Evolutionary conservation across 164 flowering plant genomes (phyloP).

Genomic region (Stephania japonica): DNA sequence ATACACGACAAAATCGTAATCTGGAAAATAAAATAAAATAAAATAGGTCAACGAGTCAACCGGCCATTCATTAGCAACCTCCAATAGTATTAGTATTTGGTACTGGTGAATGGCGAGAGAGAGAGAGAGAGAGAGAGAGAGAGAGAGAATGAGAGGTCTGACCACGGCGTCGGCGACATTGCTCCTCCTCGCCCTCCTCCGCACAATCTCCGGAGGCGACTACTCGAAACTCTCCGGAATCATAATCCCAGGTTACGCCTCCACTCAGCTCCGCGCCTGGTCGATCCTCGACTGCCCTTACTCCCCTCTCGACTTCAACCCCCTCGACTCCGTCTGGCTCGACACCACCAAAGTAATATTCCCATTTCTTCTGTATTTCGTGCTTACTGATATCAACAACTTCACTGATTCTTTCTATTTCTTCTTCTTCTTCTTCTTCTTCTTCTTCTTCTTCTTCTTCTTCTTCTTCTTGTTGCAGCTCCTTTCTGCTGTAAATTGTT

Average conservation of each 20-base stretch:
- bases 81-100: neutral
- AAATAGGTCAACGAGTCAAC: neutral
- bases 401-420: too few relatives aligned
- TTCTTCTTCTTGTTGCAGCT: slow-evolving; percentile 53
- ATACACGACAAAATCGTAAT: too few relatives aligned
- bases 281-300: slow-evolving; percentile 93
- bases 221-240: slow-evolving; percentile 82
- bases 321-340: slow-evolving; percentile 97
- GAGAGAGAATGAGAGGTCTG: neutral
- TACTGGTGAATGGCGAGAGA: too few relatives aligned
- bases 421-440: too few relatives aligned
- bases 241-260: slow-evolving; percentile 92
- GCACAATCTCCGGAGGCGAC: slow-evolving; percentile 27
- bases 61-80: neutral
- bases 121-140: too few relatives aligned
- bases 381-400: too few relatives aligned
- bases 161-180: too few relatives aligned
- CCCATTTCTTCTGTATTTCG: too few relatives aligned
- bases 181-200: slow-evolving; percentile 12
- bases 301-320: slow-evolving; percentile 99
- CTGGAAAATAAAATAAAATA: too few relatives aligned
- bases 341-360: slow-evolving; percentile 88
- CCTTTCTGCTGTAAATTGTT: slow-evolving; percentile 93
- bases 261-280: slow-evolving; percentile 98
- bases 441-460: too few relatives aligned